Conservation (phyloP, 2,329 filamentous ascomycete species). For the Diaporthe caulivora region DNA sequence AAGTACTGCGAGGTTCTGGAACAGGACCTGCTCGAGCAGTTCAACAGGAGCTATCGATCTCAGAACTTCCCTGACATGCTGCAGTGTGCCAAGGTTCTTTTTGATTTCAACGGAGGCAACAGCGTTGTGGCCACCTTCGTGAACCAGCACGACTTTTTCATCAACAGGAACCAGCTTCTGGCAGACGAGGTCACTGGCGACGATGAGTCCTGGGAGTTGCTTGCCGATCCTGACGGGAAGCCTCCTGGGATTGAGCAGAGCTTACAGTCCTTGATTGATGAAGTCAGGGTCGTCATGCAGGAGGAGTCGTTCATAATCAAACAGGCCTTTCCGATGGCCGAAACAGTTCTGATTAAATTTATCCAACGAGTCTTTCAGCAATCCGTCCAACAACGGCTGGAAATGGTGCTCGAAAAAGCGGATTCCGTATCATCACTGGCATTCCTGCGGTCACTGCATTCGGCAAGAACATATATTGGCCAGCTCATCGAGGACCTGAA, state of each 20-base stretch:
- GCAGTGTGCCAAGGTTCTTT: constrained; percentile 92
- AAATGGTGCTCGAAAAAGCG: constrained; percentile 96
- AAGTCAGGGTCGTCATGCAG: constrained; percentile 95
- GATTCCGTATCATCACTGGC: constrained; percentile 91
- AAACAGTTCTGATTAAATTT: constrained; percentile 93
- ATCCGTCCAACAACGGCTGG: constrained; percentile 94
- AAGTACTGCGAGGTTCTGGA: constrained; percentile 97
- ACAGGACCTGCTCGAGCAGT: constrained; percentile 94
- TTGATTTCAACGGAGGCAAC: constrained; percentile 95
- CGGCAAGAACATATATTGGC: constrained; percentile 90
- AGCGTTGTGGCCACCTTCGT: constrained; percentile 97
- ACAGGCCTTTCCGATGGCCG: constrained; percentile 94
- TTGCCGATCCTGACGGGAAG: constrained; percentile 94
- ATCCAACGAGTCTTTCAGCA: constrained; percentile 97
- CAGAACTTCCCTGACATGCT: constrained; percentile 99
- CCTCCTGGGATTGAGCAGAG: constrained; percentile 92
- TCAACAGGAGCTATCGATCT: constrained; percentile 95
- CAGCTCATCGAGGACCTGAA: constrained; percentile 93
- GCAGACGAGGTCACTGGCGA: constrained; percentile 86
- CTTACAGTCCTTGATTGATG: constrained; percentile 90
- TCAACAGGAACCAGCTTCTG: constrained; percentile 92
- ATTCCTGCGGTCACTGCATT: constrained; percentile 90
- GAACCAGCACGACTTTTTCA: constrained; percentile 99
- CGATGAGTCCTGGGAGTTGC: constrained; percentile 84
- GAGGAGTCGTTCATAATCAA: constrained; percentile 98